Evolutionary conservation across 306 rosid genomes (phyloP).

Genomic region (Sesbania bispinosa): DNA sequence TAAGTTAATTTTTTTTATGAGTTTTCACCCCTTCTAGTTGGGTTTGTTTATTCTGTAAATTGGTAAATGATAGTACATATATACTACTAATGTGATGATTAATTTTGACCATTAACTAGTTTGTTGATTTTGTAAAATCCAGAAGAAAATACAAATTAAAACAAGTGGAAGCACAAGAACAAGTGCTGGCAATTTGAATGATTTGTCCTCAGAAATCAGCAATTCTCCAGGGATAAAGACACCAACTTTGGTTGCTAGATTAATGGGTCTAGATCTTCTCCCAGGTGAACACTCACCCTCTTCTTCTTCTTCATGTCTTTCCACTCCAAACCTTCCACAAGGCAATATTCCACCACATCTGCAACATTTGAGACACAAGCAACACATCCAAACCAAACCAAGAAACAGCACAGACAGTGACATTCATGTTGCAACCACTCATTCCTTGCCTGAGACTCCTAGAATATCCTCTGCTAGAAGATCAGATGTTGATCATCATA

Average conservation of each 20-base stretch:
- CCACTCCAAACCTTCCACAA: slow-evolving; percentile 35
- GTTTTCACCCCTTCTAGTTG: not conserved
- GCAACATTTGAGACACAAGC: slow-evolving; percentile 16
- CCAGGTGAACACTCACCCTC: slow-evolving; percentile 56
- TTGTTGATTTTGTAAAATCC: slow-evolving; percentile 30
- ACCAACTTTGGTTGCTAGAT: slow-evolving; percentile 86
- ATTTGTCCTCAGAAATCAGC: slow-evolving; percentile 47
- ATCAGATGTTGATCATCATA: slow-evolving; percentile 71
- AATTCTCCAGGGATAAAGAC: slow-evolving; percentile 78
- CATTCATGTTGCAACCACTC: slow-evolving; percentile 29
- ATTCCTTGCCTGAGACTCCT: slow-evolving; percentile 74
- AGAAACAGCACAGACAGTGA: slow-evolving; percentile 38
- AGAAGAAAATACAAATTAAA: slow-evolving; percentile 75
- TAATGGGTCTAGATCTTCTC: slow-evolving; percentile 94
- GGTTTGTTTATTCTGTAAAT: slow-evolving; percentile 23
- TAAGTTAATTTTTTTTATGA: slow-evolving; percentile 37
- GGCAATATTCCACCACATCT: slow-evolving; percentile 15
- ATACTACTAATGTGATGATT: not conserved
- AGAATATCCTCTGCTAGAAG: slow-evolving; percentile 63
- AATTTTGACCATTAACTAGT: slow-evolving; percentile 5
- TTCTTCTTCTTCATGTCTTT: slow-evolving; percentile 31
- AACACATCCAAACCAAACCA: slow-evolving; percentile 29
- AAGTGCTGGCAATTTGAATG: slow-evolving; percentile 31
- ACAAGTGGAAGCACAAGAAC: slow-evolving; percentile 39
- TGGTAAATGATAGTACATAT: slow-evolving; percentile 21